These are phyloP conservation scores for Cyclotella atomus DNA, from an alignment of 108 stramenopile species.

Conservation along the genomic window DNA sequence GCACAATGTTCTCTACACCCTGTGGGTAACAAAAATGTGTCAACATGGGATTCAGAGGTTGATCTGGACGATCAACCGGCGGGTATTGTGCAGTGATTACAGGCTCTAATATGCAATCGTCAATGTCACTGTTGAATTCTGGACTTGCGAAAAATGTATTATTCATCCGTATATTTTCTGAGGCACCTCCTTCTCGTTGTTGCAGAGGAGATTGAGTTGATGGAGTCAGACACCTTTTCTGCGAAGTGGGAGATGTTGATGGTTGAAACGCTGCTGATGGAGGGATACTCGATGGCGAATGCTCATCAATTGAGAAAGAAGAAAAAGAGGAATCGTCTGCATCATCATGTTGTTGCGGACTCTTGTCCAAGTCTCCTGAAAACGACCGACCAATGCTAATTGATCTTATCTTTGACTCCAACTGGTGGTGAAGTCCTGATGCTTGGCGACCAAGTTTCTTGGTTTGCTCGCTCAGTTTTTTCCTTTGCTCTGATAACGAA, in stretches of 20 bases:
- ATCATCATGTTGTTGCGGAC: not conserved
- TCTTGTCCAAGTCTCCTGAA: not conserved
- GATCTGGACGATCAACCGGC: conserved; percentile 65
- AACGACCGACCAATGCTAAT: conserved; percentile 7
- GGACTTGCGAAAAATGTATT: conserved; percentile 9
- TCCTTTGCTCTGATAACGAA: conserved; percentile 13
- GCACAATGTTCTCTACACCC: conserved; percentile 65
- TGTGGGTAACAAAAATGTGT: conserved; percentile 84
- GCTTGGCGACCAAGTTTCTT: conserved; percentile 18
- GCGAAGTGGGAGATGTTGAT: conserved; percentile 5
- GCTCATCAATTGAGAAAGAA: conserved; percentile 13
- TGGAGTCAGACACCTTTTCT: not conserved
- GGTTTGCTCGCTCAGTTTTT: conserved; percentile 25
- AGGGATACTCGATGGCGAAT: not conserved
- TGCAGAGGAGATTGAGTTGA: not conserved
- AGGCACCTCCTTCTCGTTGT: conserved; percentile 25
- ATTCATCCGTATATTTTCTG: conserved; percentile 47
- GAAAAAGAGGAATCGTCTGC: conserved; percentile 19
- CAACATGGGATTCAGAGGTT: conserved; percentile 84
- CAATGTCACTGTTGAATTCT: conserved; percentile 41
- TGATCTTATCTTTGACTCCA: conserved; percentile 38
- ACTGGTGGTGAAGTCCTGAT: conserved; percentile 4
- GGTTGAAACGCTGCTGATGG: conserved; percentile 24
- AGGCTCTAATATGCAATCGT: conserved; percentile 61
- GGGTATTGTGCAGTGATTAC: conserved; percentile 84